Evolutionary conservation across 2,329 filamentous ascomycete genomes (phyloP).

Genomic region (Botrytis elliptica): DNA sequence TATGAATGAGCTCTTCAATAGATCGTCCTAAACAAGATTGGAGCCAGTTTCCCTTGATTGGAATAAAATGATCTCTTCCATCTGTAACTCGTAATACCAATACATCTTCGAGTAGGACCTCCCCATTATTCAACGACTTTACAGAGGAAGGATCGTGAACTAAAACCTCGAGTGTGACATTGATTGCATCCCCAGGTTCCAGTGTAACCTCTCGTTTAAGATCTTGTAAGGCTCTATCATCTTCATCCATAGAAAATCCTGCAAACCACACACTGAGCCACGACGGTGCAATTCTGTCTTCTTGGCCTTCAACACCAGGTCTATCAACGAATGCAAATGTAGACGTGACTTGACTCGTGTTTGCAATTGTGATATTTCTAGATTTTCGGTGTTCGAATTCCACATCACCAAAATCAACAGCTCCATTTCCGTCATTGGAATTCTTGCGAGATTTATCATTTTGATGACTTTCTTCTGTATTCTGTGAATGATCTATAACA

Average conservation of each 20-base stretch:
- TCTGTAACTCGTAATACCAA: slow-evolving; percentile 79
- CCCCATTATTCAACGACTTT: slow-evolving; percentile 68
- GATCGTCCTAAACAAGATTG: slow-evolving; percentile 81
- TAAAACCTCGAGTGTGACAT: slow-evolving; percentile 65
- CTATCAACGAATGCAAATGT: slow-evolving; percentile 78
- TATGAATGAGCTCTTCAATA: slow-evolving; percentile 81
- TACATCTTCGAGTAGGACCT: slow-evolving; percentile 73
- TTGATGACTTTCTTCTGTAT: slow-evolving; percentile 35
- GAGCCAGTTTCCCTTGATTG: slow-evolving; percentile 74
- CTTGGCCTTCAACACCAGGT: slow-evolving; percentile 57
- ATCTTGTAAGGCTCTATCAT: slow-evolving; percentile 25
- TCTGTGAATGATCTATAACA: slow-evolving; percentile 65
- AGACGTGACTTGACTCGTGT: slow-evolving; percentile 81
- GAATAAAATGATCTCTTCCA: slow-evolving; percentile 89
- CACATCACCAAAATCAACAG: slow-evolving; percentile 77
- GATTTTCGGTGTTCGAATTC: slow-evolving; percentile 65
- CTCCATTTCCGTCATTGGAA: slow-evolving; percentile 44
- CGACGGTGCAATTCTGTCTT: slow-evolving; percentile 46
- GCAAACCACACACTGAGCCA: slow-evolving; percentile 75
- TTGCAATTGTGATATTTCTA: slow-evolving; percentile 78
- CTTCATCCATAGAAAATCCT: slow-evolving; percentile 45
- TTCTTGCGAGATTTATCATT: slow-evolving; percentile 24
- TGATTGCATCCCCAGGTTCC: slow-evolving; percentile 80
- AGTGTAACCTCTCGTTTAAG: slow-evolving; percentile 55
- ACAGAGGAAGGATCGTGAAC: slow-evolving; percentile 65